phyloP scores from a whole-genome alignment of 2,329 filamentous ascomycete genomes.

The Venturia effusa region DNA sequence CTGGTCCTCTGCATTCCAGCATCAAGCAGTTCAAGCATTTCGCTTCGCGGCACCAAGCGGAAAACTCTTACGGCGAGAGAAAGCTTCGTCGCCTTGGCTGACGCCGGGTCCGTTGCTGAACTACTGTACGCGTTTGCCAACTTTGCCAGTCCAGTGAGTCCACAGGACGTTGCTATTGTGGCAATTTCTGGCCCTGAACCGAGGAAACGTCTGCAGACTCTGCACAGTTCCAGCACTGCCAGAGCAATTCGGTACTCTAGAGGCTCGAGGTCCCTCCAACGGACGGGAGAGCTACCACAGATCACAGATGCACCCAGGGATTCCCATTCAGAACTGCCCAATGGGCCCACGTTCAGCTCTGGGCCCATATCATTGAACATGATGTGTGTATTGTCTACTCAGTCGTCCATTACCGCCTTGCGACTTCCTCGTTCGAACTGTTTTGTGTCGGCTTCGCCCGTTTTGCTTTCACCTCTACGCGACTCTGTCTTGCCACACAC shows the following conservation, averaged over 20 bases:
- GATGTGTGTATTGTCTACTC: too few relatives aligned
- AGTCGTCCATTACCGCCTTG: neutral
- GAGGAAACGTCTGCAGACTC: neutral
- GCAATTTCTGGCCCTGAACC: neutral
- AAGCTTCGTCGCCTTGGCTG: conserved; percentile 1
- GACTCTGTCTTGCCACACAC: too few relatives aligned
- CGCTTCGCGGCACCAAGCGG: neutral
- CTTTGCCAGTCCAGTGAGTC: too few relatives aligned
- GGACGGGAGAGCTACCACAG: neutral
- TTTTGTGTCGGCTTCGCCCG: too few relatives aligned
- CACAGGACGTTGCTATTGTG: too few relatives aligned
- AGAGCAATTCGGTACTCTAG: neutral
- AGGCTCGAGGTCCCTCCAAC: too few relatives aligned
- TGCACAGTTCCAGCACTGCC: neutral
- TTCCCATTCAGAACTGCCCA: neutral
- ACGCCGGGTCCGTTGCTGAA: neutral
- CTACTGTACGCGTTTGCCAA: too few relatives aligned
- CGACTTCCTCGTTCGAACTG: neutral
- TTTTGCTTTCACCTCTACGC: too few relatives aligned
- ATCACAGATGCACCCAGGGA: neutral
- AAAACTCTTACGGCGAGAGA: neutral
- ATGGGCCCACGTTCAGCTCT: neutral
- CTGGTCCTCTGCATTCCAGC: neutral
- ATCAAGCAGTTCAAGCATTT: neutral
- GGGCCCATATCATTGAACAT: too few relatives aligned